Conservation (phyloP, 1,284 basidiomycete species). For the Ganoderma multipileum region DNA sequence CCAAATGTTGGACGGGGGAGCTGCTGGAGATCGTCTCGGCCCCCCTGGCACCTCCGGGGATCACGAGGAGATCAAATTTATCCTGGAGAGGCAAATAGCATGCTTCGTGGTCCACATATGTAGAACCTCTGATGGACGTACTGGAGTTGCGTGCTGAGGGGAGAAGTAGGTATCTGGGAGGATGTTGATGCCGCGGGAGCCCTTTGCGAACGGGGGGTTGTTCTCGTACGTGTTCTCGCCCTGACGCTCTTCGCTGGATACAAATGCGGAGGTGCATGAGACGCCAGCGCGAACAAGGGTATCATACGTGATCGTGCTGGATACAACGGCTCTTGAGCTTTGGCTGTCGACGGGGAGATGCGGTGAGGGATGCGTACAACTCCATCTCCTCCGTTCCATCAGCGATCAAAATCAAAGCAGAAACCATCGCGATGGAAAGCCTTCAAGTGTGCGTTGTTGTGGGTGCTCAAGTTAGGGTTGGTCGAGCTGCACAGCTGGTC, state of each 20-base stretch:
- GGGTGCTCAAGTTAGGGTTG: slow-evolving; percentile 11
- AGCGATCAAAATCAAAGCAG: slow-evolving; percentile 82
- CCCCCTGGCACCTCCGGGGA: slow-evolving; percentile 85
- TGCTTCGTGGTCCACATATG: neutral
- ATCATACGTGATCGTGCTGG: slow-evolving; percentile 80
- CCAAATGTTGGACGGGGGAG: slow-evolving; percentile 65
- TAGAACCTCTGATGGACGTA: slow-evolving; percentile 12
- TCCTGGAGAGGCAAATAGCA: slow-evolving; percentile 44
- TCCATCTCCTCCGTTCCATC: slow-evolving; percentile 93
- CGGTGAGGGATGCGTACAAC: slow-evolving; percentile 59
- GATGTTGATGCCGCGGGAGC: slow-evolving; percentile 80
- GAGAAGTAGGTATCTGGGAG: slow-evolving; percentile 68
- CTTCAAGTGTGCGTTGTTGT: neutral
- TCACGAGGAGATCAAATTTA: slow-evolving; percentile 71
- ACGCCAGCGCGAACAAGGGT: slow-evolving; percentile 81
- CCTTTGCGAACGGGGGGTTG: slow-evolving; percentile 55
- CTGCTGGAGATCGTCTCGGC: slow-evolving; percentile 76
- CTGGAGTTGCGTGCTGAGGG: slow-evolving; percentile 43
- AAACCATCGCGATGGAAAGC: slow-evolving; percentile 45
- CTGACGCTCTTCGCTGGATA: slow-evolving; percentile 46
- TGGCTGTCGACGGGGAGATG: neutral
- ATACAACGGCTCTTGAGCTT: neutral
- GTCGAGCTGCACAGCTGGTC: neutral
- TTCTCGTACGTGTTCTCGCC: slow-evolving; percentile 19
- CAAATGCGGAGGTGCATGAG: slow-evolving; percentile 67